These are phyloP conservation scores for Lactarius indigo DNA, from an alignment of 768 basidiomycete species.

Conservation along the genomic window DNA sequence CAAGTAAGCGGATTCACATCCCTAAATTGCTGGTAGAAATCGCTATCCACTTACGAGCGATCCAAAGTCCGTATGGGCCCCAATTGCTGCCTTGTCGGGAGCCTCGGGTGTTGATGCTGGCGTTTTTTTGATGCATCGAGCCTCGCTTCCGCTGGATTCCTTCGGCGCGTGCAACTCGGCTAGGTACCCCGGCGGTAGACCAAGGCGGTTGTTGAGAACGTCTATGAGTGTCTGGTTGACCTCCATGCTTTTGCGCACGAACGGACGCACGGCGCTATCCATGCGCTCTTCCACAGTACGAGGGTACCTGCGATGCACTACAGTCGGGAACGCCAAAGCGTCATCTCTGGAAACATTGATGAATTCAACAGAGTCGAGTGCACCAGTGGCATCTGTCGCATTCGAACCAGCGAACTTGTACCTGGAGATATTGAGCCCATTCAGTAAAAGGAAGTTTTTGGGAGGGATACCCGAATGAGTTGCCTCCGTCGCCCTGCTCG, in stretches of 20 bases:
- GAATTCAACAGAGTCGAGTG: conserved; percentile 27
- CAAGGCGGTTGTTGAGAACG: conserved; percentile 34
- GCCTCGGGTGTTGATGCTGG: conserved; percentile 27
- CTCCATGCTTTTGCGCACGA: conserved; percentile 32
- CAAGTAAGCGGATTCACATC: background rate
- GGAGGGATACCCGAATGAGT: background rate
- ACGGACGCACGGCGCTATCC: conserved; percentile 29
- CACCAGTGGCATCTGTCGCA: conserved; percentile 29
- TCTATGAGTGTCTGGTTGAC: conserved; percentile 33
- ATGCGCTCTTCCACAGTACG: conserved; percentile 32
- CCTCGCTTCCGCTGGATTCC: conserved; percentile 34
- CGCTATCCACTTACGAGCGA: conserved; percentile 24
- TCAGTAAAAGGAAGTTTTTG: too few species aligned
- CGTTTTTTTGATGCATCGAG: conserved; percentile 33
- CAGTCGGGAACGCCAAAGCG: conserved; percentile 33
- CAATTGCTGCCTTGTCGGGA: conserved; percentile 32
- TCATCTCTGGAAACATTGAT: conserved; percentile 30
- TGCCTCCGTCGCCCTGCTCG: conserved; percentile 39
- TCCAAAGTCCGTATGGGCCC: conserved; percentile 39
- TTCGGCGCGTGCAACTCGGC: conserved; percentile 30
- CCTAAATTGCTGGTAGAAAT: too few species aligned
- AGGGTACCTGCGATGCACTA: conserved; percentile 35
- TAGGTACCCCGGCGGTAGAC: conserved; percentile 34
- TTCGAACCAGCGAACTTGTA: conserved; percentile 27
- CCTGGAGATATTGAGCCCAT: background rate